These are phyloP conservation scores for Sarcodon aspratus DNA, from an alignment of 768 basidiomycete species.

Conservation along the genomic window DNA sequence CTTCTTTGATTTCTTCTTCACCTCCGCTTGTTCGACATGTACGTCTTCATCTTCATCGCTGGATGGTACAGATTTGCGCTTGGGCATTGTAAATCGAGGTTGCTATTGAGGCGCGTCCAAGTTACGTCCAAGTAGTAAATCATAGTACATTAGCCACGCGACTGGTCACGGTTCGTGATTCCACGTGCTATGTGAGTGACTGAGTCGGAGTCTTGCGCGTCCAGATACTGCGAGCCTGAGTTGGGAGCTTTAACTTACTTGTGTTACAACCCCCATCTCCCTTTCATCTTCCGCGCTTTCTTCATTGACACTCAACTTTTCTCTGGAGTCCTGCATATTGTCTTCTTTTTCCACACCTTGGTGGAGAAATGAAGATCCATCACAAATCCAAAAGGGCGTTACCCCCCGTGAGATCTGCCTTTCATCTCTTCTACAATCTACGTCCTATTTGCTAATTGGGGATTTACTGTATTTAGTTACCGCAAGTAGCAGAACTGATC, in stretches of 20 bases:
- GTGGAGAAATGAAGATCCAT: constrained; percentile 79
- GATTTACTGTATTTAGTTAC: constrained; percentile 37
- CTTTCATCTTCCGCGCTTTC: background rate
- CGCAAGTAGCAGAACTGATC: constrained; percentile 76
- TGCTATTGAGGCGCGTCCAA: no score
- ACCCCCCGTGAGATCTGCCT: constrained; percentile 49
- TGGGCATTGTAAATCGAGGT: constrained; percentile 8
- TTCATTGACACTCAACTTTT: no score
- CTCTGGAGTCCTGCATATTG: background rate
- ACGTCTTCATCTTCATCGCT: constrained; percentile 9
- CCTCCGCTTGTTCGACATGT: background rate
- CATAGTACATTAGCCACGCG: constrained; percentile 2
- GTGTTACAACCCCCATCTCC: constrained; percentile 1
- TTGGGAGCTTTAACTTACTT: background rate
- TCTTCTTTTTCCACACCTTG: constrained; percentile 21
- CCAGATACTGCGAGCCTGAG: no score
- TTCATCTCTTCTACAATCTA: constrained; percentile 1
- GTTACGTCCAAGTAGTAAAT: background rate
- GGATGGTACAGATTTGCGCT: constrained; percentile 4
- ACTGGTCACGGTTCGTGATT: constrained; percentile 2
- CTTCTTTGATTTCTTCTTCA: constrained; percentile 1
- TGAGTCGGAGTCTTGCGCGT: constrained; percentile 5
- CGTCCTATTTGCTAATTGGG: constrained; percentile 7
- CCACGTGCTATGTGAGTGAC: background rate
- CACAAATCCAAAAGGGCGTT: constrained; percentile 76